These are phyloP conservation scores for Globomyces pollinis-pini DNA, from an alignment of 192 early-diverging fungal genomes.

Conservation along the genomic window DNA sequence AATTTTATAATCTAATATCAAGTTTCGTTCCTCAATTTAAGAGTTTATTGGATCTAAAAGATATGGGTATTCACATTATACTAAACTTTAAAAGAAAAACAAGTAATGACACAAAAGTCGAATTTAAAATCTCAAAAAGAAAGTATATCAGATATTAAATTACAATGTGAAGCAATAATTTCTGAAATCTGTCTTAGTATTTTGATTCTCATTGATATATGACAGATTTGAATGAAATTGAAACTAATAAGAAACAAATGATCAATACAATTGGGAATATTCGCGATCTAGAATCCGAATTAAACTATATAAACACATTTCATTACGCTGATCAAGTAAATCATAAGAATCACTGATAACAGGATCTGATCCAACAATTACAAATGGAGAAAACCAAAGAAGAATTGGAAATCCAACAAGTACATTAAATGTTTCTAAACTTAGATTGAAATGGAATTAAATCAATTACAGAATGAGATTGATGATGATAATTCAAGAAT, in stretches of 20 bases:
- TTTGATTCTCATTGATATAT: no score
- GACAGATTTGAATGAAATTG: background rate
- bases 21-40: background rate
- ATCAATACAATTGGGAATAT: slow-evolving; percentile 1
- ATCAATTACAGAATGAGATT: no score
- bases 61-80: background rate
- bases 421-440: no score
- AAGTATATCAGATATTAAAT: background rate
- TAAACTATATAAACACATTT: background rate
- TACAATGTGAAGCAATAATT: background rate
- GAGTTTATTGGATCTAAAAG: background rate
- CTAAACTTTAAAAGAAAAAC: background rate
- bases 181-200: background rate
- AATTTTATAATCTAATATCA: background rate
- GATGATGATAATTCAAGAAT: no score
- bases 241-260: background rate
- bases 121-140: background rate
- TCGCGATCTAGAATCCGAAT: background rate
- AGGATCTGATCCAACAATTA: background rate
- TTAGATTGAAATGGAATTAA: no score
- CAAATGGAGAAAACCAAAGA: no score
- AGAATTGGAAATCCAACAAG: background rate
- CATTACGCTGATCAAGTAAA: background rate
- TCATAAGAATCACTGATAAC: background rate
- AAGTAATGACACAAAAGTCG: background rate